Percentiles rank a stretch among this genome's conserved stretches.
Evolutionary conservation across 345 rosid species (phyloP).

Genomic region (Brassica juncea): DNA sequence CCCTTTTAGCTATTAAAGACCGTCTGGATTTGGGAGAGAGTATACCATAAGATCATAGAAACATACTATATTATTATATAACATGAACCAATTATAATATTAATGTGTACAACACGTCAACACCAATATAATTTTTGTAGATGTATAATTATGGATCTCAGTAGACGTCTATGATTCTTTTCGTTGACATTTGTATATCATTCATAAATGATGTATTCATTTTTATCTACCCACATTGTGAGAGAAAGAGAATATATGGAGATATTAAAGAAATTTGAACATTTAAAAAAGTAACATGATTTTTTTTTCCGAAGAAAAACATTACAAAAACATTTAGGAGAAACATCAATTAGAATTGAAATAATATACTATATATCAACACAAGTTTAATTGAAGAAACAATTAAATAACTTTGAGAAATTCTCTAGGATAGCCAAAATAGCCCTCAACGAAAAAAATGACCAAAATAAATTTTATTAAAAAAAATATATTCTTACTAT

Average conservation of each 20-base stretch:
- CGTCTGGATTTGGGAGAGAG: conserved; percentile 37
- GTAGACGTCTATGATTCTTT: not conserved
- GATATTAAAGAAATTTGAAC: not conserved
- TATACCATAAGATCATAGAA: not conserved
- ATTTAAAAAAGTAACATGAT: not conserved
- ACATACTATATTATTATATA: not conserved
- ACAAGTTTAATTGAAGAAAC: not conserved
- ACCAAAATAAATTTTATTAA: no score
- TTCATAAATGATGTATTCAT: not conserved
- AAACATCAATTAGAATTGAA: not conserved
- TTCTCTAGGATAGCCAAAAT: no score
- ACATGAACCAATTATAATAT: not conserved
- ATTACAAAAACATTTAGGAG: not conserved
- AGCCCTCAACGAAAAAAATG: no score
- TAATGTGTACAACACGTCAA: not conserved
- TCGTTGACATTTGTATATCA: not conserved
- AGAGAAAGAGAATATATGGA: not conserved
- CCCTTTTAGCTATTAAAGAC: conserved; percentile 64
- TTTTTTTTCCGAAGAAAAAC: not conserved
- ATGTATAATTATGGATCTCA: not conserved
- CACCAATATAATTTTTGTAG: not conserved
- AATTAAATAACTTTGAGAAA: no score
- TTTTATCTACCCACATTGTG: not conserved
- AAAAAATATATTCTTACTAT: no score
- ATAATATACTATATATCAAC: not conserved